These are phyloP conservation scores for Litchi chinensis DNA, from an alignment of 345 rosid species.

Conservation along the genomic window DNA sequence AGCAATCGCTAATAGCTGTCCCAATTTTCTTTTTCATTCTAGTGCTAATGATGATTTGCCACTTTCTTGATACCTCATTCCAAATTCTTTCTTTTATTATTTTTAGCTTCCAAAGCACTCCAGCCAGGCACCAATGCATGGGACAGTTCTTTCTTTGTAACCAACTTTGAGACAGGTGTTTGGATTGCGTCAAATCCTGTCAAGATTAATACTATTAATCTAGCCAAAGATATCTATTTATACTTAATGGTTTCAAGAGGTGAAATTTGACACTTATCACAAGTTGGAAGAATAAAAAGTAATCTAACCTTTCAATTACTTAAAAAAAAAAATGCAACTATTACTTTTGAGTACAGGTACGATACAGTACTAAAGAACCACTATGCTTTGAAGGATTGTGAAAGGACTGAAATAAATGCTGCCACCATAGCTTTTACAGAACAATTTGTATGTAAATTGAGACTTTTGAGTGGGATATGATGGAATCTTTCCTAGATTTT, in stretches of 20 bases:
- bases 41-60: conserved; percentile 15
- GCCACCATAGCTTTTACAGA: not conserved
- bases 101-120: not conserved
- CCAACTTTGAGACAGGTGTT: too few relatives aligned
- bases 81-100: not conserved
- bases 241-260: too few relatives aligned
- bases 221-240: too few relatives aligned
- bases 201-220: too few relatives aligned
- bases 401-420: not conserved
- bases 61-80: not conserved
- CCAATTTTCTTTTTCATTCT: not conserved
- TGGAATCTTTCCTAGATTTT: not conserved
- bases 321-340: not conserved
- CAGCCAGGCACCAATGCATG: not conserved
- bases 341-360: not conserved
- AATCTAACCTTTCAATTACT: too few relatives aligned
- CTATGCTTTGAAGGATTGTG: not conserved
- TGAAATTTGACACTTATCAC: too few relatives aligned
- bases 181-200: too few relatives aligned
- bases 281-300: too few relatives aligned
- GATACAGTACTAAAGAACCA: not conserved
- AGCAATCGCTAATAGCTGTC: conserved; percentile 14
- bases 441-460: not conserved
- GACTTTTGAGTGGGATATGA: not conserved
- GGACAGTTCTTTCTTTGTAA: too few relatives aligned